Conservation (phyloP, 495 filamentous ascomycete species). For the Sordaria brevicollis region DNA sequence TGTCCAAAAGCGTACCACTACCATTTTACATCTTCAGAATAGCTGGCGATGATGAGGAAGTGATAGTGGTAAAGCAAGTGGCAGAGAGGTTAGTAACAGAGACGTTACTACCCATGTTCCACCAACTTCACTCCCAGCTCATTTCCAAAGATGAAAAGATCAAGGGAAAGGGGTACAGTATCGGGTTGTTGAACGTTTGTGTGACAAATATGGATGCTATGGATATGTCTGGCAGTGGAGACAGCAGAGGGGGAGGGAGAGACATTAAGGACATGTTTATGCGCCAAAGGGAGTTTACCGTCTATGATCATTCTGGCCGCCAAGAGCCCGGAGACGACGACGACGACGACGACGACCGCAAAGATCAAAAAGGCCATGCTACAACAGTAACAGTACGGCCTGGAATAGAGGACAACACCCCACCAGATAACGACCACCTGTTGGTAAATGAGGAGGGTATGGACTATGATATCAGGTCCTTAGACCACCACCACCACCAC, state of each 20-base stretch:
- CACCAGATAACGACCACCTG: constrained; percentile 15
- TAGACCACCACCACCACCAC: too few species aligned
- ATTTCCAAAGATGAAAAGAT: not conserved
- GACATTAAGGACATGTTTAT: constrained; percentile 64
- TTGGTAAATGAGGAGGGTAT: constrained; percentile 1
- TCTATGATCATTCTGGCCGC: constrained; percentile 11
- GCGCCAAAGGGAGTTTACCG: constrained; percentile 55
- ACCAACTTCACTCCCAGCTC: constrained; percentile 57
- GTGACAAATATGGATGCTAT: constrained; percentile 73
- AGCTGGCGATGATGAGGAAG: constrained; percentile 8
- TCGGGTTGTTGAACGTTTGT: constrained; percentile 76
- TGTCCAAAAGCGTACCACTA: constrained; percentile 57
- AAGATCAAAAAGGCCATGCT: not conserved
- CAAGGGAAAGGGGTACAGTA: constrained; percentile 50
- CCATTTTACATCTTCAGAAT: constrained; percentile 60
- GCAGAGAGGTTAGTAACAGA: constrained; percentile 63
- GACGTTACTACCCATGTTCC: constrained; percentile 56
- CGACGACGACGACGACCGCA: not conserved
- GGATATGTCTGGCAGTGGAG: constrained; percentile 39
- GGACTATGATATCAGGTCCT: too few species aligned
- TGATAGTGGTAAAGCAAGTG: constrained; percentile 41
- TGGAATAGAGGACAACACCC: constrained; percentile 1
- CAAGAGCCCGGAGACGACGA: not conserved
- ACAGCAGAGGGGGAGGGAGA: constrained; percentile 35
- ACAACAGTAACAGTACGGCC: not conserved